phyloP scores from a whole-genome alignment of 495 filamentous ascomycete genomes.

The Trichoderma virens region DNA sequence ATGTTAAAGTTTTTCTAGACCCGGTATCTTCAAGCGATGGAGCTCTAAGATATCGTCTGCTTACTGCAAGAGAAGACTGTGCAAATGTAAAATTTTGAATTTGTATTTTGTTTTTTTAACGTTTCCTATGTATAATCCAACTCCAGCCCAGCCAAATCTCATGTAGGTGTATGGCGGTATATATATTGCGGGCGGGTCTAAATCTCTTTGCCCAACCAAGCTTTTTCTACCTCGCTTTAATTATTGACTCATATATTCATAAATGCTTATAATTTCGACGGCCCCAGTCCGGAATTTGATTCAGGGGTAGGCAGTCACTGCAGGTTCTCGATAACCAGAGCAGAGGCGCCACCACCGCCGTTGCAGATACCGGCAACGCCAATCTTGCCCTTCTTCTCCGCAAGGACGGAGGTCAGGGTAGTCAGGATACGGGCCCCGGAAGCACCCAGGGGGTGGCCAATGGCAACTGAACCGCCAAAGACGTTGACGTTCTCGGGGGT shows the following conservation, averaged over 20 bases:
- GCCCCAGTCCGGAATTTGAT: background rate
- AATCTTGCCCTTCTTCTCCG: constrained; percentile 85
- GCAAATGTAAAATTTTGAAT: too few species aligned
- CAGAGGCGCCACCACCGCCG: constrained; percentile 88
- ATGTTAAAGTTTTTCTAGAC: background rate
- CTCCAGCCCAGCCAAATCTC: background rate
- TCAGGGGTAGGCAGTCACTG: constrained; percentile 25
- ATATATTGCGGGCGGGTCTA: background rate
- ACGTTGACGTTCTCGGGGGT: constrained; percentile 86
- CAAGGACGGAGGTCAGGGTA: constrained; percentile 83
- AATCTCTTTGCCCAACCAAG: background rate
- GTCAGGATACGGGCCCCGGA: constrained; percentile 89
- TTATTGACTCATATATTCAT: constrained; percentile 1
- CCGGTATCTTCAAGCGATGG: background rate
- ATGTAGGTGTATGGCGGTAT: background rate
- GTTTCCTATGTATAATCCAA: background rate
- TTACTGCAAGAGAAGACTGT: too few species aligned
- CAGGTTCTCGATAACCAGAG: constrained; percentile 75
- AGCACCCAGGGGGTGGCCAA: constrained; percentile 90
- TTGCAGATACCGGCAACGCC: constrained; percentile 96
- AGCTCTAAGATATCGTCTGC: too few species aligned
- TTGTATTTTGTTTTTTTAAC: background rate
- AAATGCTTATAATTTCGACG: background rate
- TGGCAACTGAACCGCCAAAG: constrained; percentile 89
- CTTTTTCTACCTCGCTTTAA: background rate